Base-by-base conservation (phyloP, 2,329 filamentous ascomycete species). In the Calonectria ilicicola region DNA sequence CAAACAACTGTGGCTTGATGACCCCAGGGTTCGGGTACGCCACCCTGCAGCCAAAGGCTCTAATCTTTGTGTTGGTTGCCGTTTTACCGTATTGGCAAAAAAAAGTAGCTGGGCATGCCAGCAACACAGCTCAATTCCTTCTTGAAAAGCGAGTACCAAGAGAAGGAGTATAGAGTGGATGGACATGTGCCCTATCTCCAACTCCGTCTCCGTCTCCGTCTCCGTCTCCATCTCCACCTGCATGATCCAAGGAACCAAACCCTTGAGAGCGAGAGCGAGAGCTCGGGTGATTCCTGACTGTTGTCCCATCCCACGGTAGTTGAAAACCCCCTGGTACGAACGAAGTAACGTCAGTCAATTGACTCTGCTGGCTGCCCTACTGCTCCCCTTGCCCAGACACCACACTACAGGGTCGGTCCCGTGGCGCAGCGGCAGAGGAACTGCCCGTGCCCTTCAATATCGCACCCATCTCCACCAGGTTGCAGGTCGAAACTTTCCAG, bases 231-330 rank as follows among this genome's bases (percentile, higher is more conserved):
- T 60, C 53, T 60, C 53, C 53, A 29, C 38, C 21, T 2, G 19
- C 42, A 65, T 65, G 42, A 65, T 65, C 62, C 42, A 38, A 15
- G 53, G 32, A 26, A 40, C 40, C 35, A 17, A 40, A 12, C 21
- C 35, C 32, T 27, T 26, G 35, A 19, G 4, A 32, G 14, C 19
- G 10, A 46, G 35, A 19, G 4, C 53, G 14, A 14, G 10, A 46
- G 40, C 26, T 29, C 27, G 40, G 58, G 40, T n/a, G 58, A 23
- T 44, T 63, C 32, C 17, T 44, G 17, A 46, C 32, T 12, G 40
- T 63, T n/a, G 63, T 65, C 27, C n/a, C 63, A 65, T 23, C 46
- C 32, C 46, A 58, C 65, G 65, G 65, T 53, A 67, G 65, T 67
- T 58, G 40, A 27, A 58, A 9, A 56, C 32, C 64, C 64, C 58